These are phyloP conservation scores for Nelumbo lutea DNA, from an alignment of 164 flowering plant genomes.

Conservation along the genomic window DNA sequence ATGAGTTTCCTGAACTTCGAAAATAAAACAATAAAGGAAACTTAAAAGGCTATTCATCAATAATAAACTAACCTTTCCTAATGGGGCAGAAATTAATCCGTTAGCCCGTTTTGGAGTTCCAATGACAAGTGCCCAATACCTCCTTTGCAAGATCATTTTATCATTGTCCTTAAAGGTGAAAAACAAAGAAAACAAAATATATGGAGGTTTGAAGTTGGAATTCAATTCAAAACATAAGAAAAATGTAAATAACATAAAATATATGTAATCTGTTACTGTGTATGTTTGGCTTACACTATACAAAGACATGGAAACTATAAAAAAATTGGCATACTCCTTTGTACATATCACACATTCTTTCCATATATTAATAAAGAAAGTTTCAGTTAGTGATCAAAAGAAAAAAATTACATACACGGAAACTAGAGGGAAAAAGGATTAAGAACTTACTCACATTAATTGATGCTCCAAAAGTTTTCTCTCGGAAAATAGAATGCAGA, in stretches of 20 bases:
- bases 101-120: slow-evolving; percentile 66
- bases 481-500: slow-evolving; percentile 87
- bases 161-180: slow-evolving; percentile 32
- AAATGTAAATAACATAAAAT: not conserved
- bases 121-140: slow-evolving; percentile 87
- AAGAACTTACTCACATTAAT: slow-evolving; percentile 36
- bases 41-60: not conserved
- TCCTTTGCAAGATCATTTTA: slow-evolving; percentile 44
- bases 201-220: not conserved
- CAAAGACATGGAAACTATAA: not conserved
- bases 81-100: slow-evolving; percentile 73
- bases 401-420: not conserved
- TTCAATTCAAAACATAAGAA: not conserved
- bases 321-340: no score
- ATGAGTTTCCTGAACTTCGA: no score
- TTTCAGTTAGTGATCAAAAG: no score
- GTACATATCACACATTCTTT: no score
- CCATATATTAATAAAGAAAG: no score
- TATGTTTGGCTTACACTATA: not conserved
- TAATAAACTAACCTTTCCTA: slow-evolving; percentile 58
- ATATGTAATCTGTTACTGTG: not conserved
- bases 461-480: slow-evolving; percentile 73
- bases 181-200: not conserved
- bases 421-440: not conserved
- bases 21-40: no score